Base-by-base conservation (phyloP, 257 asterid species). In the Solanum boliviense region DNA sequence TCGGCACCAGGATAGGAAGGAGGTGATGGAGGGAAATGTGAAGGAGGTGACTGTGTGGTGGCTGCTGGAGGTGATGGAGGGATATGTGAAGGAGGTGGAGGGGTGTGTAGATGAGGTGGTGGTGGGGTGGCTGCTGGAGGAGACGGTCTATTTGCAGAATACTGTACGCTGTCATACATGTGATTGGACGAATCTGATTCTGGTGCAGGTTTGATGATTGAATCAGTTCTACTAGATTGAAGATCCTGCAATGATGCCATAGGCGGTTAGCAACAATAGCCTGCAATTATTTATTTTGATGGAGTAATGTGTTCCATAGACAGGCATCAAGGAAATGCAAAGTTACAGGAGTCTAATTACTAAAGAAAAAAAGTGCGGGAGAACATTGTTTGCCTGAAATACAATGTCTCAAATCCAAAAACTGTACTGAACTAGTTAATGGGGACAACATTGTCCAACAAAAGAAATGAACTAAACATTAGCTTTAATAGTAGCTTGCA, bases 191-290 rank as follows among this genome's bases (percentile, higher is more conserved):
- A 86, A 67, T 86, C 89, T 21, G 90, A 27, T 52, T 87, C 92
- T 38, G 91, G 91, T 68, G 90, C 78, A 82, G 90, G 88, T 90
- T 87, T 75, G 65, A 48, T 75, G 46, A 87, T 62, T 39, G 88
- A 81, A 90, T 91, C 93, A 71, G 84, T 88, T 87, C 89, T 86
- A 89, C 91, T 90, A 20, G 87, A 88, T 79, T 92, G 94, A 62
- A 89, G 90, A 91, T 90, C 98, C 98, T 95, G 95, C 90, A 62
- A 87, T 87, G 78, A 88, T 52, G 87, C 82, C 58, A 72, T 8
- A 13, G 88, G 15, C 35, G 10, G 68, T 41, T 86, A 79, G 85
- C 39, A 18, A 79, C 25, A 48, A 44, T 78, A 44, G 67, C 67
- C 29, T 52, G 62, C 62, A 16, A 18, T 52, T 52, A 52, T 52